phyloP scores from a whole-genome alignment of 148 eudicot species.

The Spergularia marina region DNA sequence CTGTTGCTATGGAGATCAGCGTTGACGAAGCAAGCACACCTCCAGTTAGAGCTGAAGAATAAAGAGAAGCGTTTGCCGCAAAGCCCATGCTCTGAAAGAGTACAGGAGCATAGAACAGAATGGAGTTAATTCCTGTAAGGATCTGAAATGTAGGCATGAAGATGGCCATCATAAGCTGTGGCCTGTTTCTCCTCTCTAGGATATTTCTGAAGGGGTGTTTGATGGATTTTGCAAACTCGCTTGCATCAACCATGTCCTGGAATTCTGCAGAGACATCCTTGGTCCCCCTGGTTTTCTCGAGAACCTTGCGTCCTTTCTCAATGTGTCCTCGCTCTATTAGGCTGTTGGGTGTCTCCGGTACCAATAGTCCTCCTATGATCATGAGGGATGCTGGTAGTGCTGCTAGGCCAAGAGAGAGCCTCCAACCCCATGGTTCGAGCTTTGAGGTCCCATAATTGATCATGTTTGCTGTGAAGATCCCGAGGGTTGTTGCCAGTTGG shows the following conservation, averaged over 20 bases:
- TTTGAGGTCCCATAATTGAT: slow-evolving; percentile 78
- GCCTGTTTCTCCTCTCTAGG: slow-evolving; percentile 64
- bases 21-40: slow-evolving; percentile 62
- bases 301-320: slow-evolving; percentile 52
- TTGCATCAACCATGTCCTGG: slow-evolving; percentile 67
- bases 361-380: slow-evolving; percentile 69
- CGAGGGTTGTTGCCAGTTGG: slow-evolving; percentile 82
- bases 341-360: slow-evolving; percentile 94
- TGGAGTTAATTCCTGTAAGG: slow-evolving; percentile 81
- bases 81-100: slow-evolving; percentile 82
- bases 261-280: slow-evolving; percentile 56
- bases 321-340: slow-evolving; percentile 55
- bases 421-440: slow-evolving; percentile 89
- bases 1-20: slow-evolving; percentile 59
- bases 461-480: slow-evolving; percentile 90
- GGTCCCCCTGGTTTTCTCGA: slow-evolving; percentile 66
- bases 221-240: slow-evolving; percentile 67
- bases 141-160: slow-evolving; percentile 85
- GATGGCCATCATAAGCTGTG: slow-evolving; percentile 71
- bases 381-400: slow-evolving; percentile 72
- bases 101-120: slow-evolving; percentile 86
- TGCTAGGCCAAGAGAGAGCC: slow-evolving; percentile 82
- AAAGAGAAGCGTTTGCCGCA: slow-evolving; percentile 58
- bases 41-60: slow-evolving; percentile 69
- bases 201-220: slow-evolving; percentile 80